Evolutionary conservation across 164 flowering plant genomes (phyloP).

Genomic region (Vitis amurensis): DNA sequence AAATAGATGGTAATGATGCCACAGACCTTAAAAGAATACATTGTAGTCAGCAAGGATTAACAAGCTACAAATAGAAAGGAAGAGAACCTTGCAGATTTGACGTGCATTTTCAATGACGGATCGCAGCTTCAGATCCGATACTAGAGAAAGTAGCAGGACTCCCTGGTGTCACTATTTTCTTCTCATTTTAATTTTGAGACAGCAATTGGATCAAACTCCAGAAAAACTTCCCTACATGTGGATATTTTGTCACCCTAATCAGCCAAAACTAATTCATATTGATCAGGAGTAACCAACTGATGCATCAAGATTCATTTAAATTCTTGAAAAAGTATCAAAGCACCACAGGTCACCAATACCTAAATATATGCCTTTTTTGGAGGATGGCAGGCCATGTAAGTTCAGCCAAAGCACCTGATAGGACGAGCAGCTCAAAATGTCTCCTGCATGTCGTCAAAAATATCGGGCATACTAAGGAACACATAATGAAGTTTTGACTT

Average conservation of each 20-base stretch:
- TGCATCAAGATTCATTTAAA: no score
- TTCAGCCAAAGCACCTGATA: constrained; percentile 74
- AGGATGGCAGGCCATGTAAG: constrained; percentile 72
- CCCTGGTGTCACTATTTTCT: constrained; percentile 36
- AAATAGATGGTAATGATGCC: no score
- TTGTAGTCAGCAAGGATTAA: no score
- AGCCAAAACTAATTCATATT: background rate
- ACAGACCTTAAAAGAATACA: no score
- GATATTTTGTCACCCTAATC: background rate
- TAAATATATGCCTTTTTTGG: constrained; percentile 54
- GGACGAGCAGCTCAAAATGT: constrained; percentile 60
- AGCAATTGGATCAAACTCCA: constrained; percentile 43
- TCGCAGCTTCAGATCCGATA: constrained; percentile 44
- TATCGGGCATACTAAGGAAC: background rate
- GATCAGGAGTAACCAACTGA: no score
- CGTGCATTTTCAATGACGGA: constrained; percentile 51
- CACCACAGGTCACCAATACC: constrained; percentile 30
- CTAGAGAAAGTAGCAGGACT: constrained; percentile 35
- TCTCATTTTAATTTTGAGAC: constrained; percentile 48
- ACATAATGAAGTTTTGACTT: background rate
- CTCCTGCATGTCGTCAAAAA: constrained; percentile 38
- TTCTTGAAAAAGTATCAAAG: background rate
- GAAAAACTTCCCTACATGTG: constrained; percentile 42
- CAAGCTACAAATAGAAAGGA: no score
- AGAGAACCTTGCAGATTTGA: constrained; percentile 42